A percentile compares a stretch with the other conserved stretches of the same genome.
These are phyloP conservation scores for Blastocrithidia nonstop DNA, from an alignment of 208 protist genomes.

Conservation along the genomic window DNA sequence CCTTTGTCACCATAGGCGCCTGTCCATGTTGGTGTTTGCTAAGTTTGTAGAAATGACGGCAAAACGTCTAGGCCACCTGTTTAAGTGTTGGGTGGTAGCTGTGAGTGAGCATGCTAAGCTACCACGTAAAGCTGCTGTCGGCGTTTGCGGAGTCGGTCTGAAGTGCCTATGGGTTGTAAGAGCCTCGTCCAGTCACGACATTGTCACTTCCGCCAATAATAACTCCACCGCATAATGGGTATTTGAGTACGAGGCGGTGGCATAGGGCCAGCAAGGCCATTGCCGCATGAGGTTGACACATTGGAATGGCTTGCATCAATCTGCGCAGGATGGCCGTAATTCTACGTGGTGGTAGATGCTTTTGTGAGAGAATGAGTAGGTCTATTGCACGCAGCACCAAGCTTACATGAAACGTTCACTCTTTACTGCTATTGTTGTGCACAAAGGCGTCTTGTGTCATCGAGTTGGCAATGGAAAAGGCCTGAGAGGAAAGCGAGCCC, in stretches of 20 bases:
- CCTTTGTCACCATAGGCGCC: conserved; percentile 69
- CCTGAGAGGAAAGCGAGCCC: conserved; percentile 78
- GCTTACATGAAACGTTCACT: conserved; percentile 81
- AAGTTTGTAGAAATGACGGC: conserved; percentile 68
- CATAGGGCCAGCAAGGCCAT: conserved; percentile 67
- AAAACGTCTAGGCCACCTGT: conserved; percentile 62
- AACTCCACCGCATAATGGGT: conserved; percentile 60
- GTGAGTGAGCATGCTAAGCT: conserved; percentile 45
- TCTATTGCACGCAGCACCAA: conserved; percentile 80
- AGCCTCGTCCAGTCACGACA: conserved; percentile 64
- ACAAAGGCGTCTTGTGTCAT: conserved; percentile 58
- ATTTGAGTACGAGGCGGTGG: conserved; percentile 69
- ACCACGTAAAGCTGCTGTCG: conserved; percentile 83
- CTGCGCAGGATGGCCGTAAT: conserved; percentile 80
- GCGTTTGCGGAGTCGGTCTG: conserved; percentile 73
- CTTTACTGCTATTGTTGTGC: conserved; percentile 62
- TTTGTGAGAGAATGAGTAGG: conserved; percentile 79
- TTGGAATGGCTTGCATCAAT: conserved; percentile 42
- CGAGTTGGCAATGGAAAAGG: conserved; percentile 84
- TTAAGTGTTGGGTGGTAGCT: conserved; percentile 81
- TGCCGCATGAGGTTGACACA: conserved; percentile 66
- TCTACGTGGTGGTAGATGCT: conserved; percentile 68
- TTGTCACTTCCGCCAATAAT: conserved; percentile 84
- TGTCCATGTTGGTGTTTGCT: conserved; percentile 74
- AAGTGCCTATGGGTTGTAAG: conserved; percentile 70